These are phyloP conservation scores for Parascedosporium putredinis DNA, from an alignment of 2,329 filamentous ascomycete species.

Conservation along the genomic window DNA sequence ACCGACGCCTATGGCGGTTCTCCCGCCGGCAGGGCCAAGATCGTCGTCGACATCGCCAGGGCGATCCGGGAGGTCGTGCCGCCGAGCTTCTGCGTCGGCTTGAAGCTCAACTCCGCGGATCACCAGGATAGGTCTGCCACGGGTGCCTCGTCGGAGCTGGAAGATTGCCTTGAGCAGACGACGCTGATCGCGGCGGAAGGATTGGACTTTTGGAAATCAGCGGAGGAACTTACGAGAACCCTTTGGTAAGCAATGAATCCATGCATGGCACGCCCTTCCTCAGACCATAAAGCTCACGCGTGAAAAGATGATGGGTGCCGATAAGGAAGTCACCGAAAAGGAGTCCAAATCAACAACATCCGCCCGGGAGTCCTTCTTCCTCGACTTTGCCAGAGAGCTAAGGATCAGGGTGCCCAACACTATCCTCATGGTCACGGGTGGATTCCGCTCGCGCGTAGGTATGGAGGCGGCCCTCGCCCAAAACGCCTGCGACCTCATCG, in stretches of 20 bases:
- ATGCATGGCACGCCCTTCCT: conserved; percentile 2
- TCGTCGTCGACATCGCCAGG: conserved; percentile 40
- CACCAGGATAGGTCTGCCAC: conserved; percentile 35
- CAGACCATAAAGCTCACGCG: neutral
- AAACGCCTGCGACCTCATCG: conserved; percentile 30
- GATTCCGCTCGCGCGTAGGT: conserved; percentile 40
- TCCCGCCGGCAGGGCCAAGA: conserved; percentile 25
- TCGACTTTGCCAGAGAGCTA: conserved; percentile 50
- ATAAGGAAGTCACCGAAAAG: neutral
- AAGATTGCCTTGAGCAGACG: conserved; percentile 34
- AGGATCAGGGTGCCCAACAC: conserved; percentile 32
- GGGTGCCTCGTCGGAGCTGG: conserved; percentile 34
- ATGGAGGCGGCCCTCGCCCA: conserved; percentile 29
- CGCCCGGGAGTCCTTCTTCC: conserved; percentile 56
- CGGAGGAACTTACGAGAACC: conserved; percentile 50
- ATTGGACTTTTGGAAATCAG: conserved; percentile 61
- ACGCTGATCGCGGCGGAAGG: conserved; percentile 33
- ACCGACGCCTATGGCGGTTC: conserved; percentile 45
- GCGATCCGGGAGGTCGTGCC: conserved; percentile 28
- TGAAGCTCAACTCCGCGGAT: conserved; percentile 49
- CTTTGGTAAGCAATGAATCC: conserved; percentile 23
- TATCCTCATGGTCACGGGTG: conserved; percentile 49
- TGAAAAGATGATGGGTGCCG: neutral
- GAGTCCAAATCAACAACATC: conserved; percentile 28
- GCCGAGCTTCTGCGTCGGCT: conserved; percentile 34